Base-by-base conservation (phyloP, 805 yeast species). In the Candida sphagnicola region DNA sequence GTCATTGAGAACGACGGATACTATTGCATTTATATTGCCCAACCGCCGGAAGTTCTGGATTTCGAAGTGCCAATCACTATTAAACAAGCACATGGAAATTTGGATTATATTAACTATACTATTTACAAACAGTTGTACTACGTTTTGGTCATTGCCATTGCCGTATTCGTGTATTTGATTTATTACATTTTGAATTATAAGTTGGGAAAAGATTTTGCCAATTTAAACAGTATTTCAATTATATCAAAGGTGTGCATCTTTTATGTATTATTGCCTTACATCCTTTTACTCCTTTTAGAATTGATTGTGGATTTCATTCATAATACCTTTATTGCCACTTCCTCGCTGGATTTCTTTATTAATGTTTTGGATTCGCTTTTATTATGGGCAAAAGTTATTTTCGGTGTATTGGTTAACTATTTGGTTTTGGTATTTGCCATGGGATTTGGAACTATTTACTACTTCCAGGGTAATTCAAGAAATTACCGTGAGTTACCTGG, bases 391-490 rank as follows among this genome's bases (percentile, higher is more conserved):
- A n/a, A 4, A 8, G 12, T 15, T 8, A 24, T 40, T 23, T 53
- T 42, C 31, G 18, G 5, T 2, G 18, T 39, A 10, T 28, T 40
- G 5, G 10, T 40, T n/a, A 35, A 43, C 8, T 52, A 41, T 32
- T 38, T 50, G 32, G 31, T 51, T 12, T 50, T 61, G 26, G 32
- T 59, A 24, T 58, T 62, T 35, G 43, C 62, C 23, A 61, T 61
- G 67, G 68, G 68, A 1, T 61, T 57, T 35, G 68, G 68, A 2
- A 63, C 61, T 4, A 41, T 60, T 17, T 62, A 57, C 41, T 56
- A 51, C 40, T 56, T 53, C 28, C 43, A 41, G 25, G 52, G 50
- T 2, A 48, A 42, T 8, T 47, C 62, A 11, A 44, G 41, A 29
- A 48, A 55, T 21, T 59, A 45, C 38, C 42, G 65, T 26, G 45